Evolutionary conservation across 352 stramenopile species (phyloP), one percentile per base, ranked within the genome.

Genomic region (Phytopythium aichiense): DNA sequence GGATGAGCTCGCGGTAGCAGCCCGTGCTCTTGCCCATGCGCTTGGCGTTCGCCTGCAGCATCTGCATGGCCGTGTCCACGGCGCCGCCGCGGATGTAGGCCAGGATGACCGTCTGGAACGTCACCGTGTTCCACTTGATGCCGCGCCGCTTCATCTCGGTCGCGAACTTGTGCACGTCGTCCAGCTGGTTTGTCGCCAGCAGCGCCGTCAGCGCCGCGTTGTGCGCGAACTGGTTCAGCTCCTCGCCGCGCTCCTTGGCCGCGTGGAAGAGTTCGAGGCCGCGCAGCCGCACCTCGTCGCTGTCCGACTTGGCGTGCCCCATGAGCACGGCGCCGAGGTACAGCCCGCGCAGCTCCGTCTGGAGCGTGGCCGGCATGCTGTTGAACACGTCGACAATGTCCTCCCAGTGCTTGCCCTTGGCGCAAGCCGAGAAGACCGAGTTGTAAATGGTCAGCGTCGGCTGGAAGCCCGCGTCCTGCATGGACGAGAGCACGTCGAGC

Each of bases 261-360:
- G 73, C 64, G 33, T 86, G 54, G 58, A 85, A 92, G n/a, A 95
- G 77, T 46, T 79, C 77, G 31, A 93, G 46, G 18, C 65, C 71
- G 23, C 64, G 68, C 22, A 69, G 57, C 45, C 67, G 76, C 12
- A 70, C n/a, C 30, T 72, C 66, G 0, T 71, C 35, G n/a, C 72
- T 61, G 13, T 77, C 57, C 7, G 78, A 64, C 69, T 92, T 95
- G 31, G 79, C 80, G 48, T 89, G 78, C 12, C 61, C 84, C 84
- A 93, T 92, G 67, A 95, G 62, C 30, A 89, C 82, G 9, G 75
- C 86, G 25, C 80, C 81, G 23, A 91, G 65, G 59, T 91, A 90
- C 33, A 81, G 22, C 1, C 81, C 68, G 12, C 71, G 73, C 22
- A 92, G 59, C 46, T 61, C 55, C 23, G 77, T 46, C 12, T 73